Evolutionary conservation across 208 protist species (phyloP), one percentile per base, ranked within the genome.

Genomic region (Angomonas ambiguus): DNA sequence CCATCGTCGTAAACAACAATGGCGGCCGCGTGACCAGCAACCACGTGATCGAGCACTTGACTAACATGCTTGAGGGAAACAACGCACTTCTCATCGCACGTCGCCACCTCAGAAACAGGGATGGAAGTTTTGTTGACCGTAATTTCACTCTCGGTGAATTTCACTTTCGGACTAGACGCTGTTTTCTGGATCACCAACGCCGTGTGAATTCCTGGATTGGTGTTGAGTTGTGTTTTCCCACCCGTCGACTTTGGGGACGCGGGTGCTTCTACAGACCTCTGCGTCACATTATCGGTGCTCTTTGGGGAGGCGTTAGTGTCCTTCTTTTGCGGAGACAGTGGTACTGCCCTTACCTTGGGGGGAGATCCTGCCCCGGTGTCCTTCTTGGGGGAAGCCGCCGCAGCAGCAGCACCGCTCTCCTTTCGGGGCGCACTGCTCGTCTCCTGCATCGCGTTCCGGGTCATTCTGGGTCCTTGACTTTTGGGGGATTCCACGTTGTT

Each of bases 1-100:
- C 65, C 70, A 61, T 83, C 74, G 59, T 76, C 71, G 18, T 72
- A 69, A 42, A 89, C 61, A 64, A 84, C 69, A 24, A 89, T 22
- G 2, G 80, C 77, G 62, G 62, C 62, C 67, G 85, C 83, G 74
- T 89, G 83, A 49, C 83, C 78, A 0, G 67, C 74, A 28, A 82
- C 57, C 27, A 84, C 57, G 68, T 89, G 79, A 32, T 80, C 72
- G 18, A 85, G 42, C 34, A 77, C 69, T 25, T 74, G 70, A 0
- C 68, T 27, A 35, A 90, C 48, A 30, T 72, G 42, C 42, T 38
- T 51, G 31, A 76, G 77, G 32, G 72, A 58, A 20, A 74, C 16
- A 24, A 33, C 33, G 20, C 1, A 24, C 27, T 77, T 55, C 11
- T 51, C 57, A 24, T 58, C 53, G 18, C 55, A 65, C n/a, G 65